A percentile compares a stretch with the other conserved stretches of the same genome.
Evolutionary conservation across 257 asterid genomes (phyloP).

Genomic region (Capsicum chinense): DNA sequence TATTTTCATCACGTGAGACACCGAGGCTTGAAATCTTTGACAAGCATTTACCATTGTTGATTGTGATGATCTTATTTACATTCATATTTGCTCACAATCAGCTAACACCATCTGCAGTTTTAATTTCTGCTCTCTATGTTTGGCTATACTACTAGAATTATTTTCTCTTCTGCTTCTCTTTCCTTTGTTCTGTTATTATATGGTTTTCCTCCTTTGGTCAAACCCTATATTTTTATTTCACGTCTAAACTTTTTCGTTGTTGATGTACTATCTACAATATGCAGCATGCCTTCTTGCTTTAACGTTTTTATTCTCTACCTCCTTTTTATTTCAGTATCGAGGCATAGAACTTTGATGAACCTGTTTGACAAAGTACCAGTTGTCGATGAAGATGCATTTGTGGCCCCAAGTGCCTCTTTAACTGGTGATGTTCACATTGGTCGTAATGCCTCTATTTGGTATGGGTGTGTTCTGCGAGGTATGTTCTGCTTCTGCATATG

Average conservation of each 20-base stretch:
- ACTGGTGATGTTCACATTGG: slow-evolving; percentile 83
- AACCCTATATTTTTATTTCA: background rate
- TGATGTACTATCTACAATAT: slow-evolving; percentile 5
- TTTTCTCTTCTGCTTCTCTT: background rate
- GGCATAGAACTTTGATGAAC: slow-evolving; percentile 93
- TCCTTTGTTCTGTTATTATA: slow-evolving; percentile 8
- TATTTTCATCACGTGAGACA: background rate
- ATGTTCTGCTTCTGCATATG: slow-evolving; percentile 33
- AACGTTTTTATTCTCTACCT: background rate
- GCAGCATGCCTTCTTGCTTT: slow-evolving; percentile 4
- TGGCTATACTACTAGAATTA: slow-evolving; percentile 2
- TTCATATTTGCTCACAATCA: slow-evolving; percentile 15
- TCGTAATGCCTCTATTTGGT: slow-evolving; percentile 82
- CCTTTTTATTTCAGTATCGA: slow-evolving; percentile 58
- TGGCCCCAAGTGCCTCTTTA: slow-evolving; percentile 90
- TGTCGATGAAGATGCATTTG: slow-evolving; percentile 77
- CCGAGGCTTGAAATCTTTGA: background rate
- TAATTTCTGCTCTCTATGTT: background rate
- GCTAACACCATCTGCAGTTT: background rate
- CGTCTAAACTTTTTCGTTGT: background rate
- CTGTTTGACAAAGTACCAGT: slow-evolving; percentile 74
- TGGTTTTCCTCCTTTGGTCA: background rate
- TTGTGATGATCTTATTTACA: background rate
- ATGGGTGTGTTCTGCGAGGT: slow-evolving; percentile 96
- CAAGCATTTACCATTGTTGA: background rate